These are phyloP conservation scores for Vanrija sp. DNA, from an alignment of 1,284 basidiomycete genomes.

Conservation along the genomic window DNA sequence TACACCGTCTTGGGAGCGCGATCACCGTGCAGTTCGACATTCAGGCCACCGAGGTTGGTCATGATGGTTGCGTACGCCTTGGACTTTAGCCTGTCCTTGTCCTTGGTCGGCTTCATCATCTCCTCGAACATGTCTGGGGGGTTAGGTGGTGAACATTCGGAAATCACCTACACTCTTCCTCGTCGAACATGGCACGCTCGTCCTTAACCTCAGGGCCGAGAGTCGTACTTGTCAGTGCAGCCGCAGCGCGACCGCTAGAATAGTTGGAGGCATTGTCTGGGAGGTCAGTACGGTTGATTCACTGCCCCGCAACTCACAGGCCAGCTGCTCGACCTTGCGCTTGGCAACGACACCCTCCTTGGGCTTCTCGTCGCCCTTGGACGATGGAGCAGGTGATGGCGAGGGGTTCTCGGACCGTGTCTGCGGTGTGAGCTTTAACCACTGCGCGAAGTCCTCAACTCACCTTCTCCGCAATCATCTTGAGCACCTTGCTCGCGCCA, in stretches of 20 bases:
- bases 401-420: conserved; percentile 30
- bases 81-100: conserved; percentile 83
- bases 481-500: conserved; percentile 49
- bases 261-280: conserved; percentile 87
- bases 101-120: conserved; percentile 75
- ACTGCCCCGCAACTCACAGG: conserved; percentile 27
- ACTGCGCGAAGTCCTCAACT: too few species aligned
- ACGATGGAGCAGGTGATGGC: neutral
- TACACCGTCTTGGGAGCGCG: conserved; percentile 96
- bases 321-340: conserved; percentile 34
- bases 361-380: conserved; percentile 15
- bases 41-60: conserved; percentile 84
- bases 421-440: conserved; percentile 11
- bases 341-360: conserved; percentile 46
- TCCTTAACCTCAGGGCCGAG: conserved; percentile 72
- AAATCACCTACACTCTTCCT: conserved; percentile 56
- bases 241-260: conserved; percentile 84
- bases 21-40: conserved; percentile 72
- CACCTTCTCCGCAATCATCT: conserved; percentile 50
- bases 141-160: neutral
- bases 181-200: conserved; percentile 83
- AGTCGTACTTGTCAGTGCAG: conserved; percentile 88
- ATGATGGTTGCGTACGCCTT: conserved; percentile 86
- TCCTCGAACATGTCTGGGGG: conserved; percentile 79
- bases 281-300: neutral